A percentile compares a stretch with the other conserved stretches of the same genome.
Conservation (phyloP, 129 eudicot species). For the Glebionis coronaria region DNA sequence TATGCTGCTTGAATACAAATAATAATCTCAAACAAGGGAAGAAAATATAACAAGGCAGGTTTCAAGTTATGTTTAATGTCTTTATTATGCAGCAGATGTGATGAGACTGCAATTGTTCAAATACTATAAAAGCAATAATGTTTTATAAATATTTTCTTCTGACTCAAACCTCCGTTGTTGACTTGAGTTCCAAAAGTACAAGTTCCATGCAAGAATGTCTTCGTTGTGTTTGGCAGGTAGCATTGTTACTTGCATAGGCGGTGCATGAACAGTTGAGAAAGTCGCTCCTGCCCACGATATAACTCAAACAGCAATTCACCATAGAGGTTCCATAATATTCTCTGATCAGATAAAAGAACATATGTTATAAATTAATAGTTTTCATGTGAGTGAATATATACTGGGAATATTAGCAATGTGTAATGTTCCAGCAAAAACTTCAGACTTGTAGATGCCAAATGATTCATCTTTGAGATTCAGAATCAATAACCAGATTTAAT, state of each 20-base stretch:
- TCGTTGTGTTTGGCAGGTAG: constrained; percentile 13
- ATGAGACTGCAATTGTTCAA: constrained; percentile 23
- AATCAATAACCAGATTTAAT: not conserved
- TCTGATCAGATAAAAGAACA: constrained; percentile 13
- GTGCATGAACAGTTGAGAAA: constrained; percentile 21
- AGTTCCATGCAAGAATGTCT: constrained; percentile 26
- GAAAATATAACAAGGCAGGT: constrained; percentile 7
- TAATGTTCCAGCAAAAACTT: not conserved
- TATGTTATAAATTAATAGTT: constrained; percentile 1
- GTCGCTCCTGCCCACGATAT: constrained; percentile 5
- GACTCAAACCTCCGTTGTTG: constrained; percentile 18
- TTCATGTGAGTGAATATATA: not conserved
- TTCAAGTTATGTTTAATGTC: not conserved
- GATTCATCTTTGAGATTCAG: not conserved
- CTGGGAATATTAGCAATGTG: not conserved
- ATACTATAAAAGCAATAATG: constrained; percentile 21
- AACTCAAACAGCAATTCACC: constrained; percentile 37
- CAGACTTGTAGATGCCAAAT: not conserved
- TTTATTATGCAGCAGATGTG: constrained; percentile 10
- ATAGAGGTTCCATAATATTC: constrained; percentile 26
- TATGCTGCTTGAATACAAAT: not conserved
- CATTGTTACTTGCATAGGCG: constrained; percentile 27
- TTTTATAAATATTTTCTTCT: constrained; percentile 23
- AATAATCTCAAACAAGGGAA: constrained; percentile 9
- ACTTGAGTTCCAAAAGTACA: constrained; percentile 26